Evolutionary conservation across 83 land plant genomes (phyloP), one percentile per base, ranked within the genome.

Genomic region (Diphasiastrum complanatum): DNA sequence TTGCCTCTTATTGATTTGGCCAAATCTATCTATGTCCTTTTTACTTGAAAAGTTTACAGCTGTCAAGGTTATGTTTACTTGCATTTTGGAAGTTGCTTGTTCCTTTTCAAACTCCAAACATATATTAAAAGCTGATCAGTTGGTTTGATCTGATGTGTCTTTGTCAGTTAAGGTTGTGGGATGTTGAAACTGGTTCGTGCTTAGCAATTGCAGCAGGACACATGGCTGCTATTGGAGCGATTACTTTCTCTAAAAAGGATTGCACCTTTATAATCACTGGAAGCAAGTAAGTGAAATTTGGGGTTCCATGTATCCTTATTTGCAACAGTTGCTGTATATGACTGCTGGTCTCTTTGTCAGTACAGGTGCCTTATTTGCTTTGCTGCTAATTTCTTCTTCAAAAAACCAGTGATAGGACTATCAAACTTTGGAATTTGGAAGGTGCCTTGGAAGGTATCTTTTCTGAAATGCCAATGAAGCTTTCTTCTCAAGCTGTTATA

Each of bases 141-240:
- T n/a, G n/a, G n/a, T n/a, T n/a, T n/a, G n/a, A 18, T 51, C 22
- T 47, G 27, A 41, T 46, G 0, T 67, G 47, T 58, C 47, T 0
- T 68, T 53, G 73, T 20, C 63, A 92, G 95, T 88, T 83, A 16
- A 79, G 91, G 57, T 10, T 93, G 19, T 89, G 91, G 96, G 87
- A 93, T 31, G 58, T 78, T 41, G 73, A 75, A 54, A 78, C 68
- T 0, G 73, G 73, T 56, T 26, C 62, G 3, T 89, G 92, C 65
- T 23, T 93, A 41, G 91, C 89, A 45, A 55, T 83, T 68, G 95
- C 84, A 38, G 59, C 49, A 32, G 91, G 96, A 14, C 96, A 93
- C 59, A 78, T 69, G 79, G 89, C 72, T 59, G 86, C 83, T 43
- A 83, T 93, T 61, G 86, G 86, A 27, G 91, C 91, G 8, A 70